Base-by-base conservation (phyloP, 805 yeast species). In the Starmerella lactis-condensi region DNA sequence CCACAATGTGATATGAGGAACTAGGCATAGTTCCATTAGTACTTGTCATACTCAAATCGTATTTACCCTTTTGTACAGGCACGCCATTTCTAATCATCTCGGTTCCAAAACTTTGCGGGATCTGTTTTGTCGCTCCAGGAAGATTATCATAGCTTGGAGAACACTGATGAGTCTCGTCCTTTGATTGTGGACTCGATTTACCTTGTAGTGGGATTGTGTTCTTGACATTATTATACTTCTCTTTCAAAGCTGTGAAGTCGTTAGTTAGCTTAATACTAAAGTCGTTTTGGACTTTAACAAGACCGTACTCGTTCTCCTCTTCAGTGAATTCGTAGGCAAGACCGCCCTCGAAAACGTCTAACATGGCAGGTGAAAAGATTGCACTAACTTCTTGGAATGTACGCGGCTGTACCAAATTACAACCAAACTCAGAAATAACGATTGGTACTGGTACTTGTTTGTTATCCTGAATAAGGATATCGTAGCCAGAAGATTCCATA, bases 371-470 rank as follows among this genome's bases (percentile, higher is more conserved):
- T 0, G 91, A 73, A 46, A 69, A 79, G 15, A 83, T 57, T 2
- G 78, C 60, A 13, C 59, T 61, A 17, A 81, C 67, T 49, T 83
- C 95, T 26, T 73, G 78, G 53, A 83, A 83, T 4, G 54, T 43
- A 38, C 95, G 65, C 2, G 95, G 95, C 17, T 59, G 53, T 2
- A 82, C 74, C 37, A 69, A 72, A 47, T 82, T 82, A 54, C 95
- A 82, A 5, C 95, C 95, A 55, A 70, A 81, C 58, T 85, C 96
- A 1, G 94, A 79, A 32, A 85, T 67, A 51, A 85, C 76, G 0
- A 85, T 66, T 1, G 96, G 96, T 34, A 71, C 67, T 2, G 75
- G 51, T 48, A 65, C 79, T 22, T 66, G 65, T 15, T 56, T 48
- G 48, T 81, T 83, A 38, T 78, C 92, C 20, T 61, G 61, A 6